Percentiles rank a stretch among this genome's conserved stretches.
phyloP scores from a whole-genome alignment of 2,329 filamentous ascomycete species.

The Phyllosticta paracitricarpa region DNA sequence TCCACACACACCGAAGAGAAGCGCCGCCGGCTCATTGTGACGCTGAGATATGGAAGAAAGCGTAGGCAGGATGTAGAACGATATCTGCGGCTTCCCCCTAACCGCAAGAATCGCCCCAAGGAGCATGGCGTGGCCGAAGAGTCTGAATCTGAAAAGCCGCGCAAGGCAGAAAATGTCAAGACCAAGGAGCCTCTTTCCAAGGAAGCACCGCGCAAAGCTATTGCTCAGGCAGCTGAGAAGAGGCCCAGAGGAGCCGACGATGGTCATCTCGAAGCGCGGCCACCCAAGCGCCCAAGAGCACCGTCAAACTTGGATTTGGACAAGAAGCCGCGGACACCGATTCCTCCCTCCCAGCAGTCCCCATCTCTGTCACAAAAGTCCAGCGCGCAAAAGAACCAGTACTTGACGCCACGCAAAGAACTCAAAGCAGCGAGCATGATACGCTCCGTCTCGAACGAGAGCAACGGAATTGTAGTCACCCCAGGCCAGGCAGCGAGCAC shows the following conservation, averaged over 20 bases:
- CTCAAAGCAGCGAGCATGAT: constrained; percentile 25
- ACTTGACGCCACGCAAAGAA: constrained; percentile 27
- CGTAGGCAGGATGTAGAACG: constrained; percentile 38
- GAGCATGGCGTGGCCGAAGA: neutral
- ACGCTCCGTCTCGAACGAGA: constrained; percentile 24
- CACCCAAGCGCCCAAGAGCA: constrained; percentile 24
- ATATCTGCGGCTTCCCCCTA: constrained; percentile 23
- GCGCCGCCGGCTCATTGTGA: constrained; percentile 33
- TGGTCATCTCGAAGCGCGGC: neutral
- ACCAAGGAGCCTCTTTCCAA: constrained; percentile 4
- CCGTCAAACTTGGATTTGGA: constrained; percentile 15
- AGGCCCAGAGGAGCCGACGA: constrained; percentile 26
- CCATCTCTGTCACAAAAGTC: constrained; percentile 21
- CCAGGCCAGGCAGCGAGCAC: constrained; percentile 23
- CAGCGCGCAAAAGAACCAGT: constrained; percentile 23
- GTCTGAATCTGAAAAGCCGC: neutral
- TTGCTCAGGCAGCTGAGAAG: constrained; percentile 19
- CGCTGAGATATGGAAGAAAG: constrained; percentile 42
- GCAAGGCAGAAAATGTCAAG: constrained; percentile 9
- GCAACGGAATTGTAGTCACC: constrained; percentile 21
- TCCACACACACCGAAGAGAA: constrained; percentile 11
- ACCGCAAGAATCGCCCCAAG: constrained; percentile 17
- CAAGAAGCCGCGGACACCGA: constrained; percentile 25
- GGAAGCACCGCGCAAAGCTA: constrained; percentile 2
- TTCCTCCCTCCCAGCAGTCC: constrained; percentile 18